Evolutionary conservation across 2,329 filamentous ascomycete genomes (phyloP), one percentile per base, ranked within the genome.

Genomic region (Grosmannia clavigera): DNA sequence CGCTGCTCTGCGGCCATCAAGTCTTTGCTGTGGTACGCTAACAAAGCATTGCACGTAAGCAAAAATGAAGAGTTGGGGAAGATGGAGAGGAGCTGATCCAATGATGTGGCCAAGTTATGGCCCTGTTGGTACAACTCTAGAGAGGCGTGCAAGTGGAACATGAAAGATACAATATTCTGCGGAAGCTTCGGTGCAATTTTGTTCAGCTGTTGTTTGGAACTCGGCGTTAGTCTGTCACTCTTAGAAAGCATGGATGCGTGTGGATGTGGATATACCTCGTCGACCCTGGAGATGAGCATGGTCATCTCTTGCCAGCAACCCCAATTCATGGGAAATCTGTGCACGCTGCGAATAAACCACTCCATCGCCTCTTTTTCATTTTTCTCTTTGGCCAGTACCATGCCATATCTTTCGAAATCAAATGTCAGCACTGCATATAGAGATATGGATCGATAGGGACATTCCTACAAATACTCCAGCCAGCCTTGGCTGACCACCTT

Each of bases 321-420:
- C 94, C 94, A 99, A 69, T 97, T 96, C 81, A 92, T 96, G 1
- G 91, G 89, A 67, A 91, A 95, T 50, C 90, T 76, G 70, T 95
- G 88, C 11, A 96, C 89, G 68, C 92, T 96, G 64, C 84, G 82
- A 58, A 96, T 78, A n/a, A 99, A 79, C 80, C 88, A 96, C 64
- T 88, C 83, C 72, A 92, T 85, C 1, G 94, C 94, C 62, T 88
- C 81, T 53, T 85, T 81, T 65, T 95, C 91, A 67, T 94, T 96
- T 73, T 95, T 95, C 63, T 92, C 87, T 72, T 92, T 96, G 43
- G 90, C 82, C 22, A 97, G 78, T 16, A 96, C 85, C 73, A 97
- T 87, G 11, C 92, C 94, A 68, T 97, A 97, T 19, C 81, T 84
- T 59, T 19, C 10, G 25, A 4, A 29, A 38, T 27, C 16, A 6